phyloP scores from a whole-genome alignment of 768 basidiomycete species.

The Suillus clintonianus region DNA sequence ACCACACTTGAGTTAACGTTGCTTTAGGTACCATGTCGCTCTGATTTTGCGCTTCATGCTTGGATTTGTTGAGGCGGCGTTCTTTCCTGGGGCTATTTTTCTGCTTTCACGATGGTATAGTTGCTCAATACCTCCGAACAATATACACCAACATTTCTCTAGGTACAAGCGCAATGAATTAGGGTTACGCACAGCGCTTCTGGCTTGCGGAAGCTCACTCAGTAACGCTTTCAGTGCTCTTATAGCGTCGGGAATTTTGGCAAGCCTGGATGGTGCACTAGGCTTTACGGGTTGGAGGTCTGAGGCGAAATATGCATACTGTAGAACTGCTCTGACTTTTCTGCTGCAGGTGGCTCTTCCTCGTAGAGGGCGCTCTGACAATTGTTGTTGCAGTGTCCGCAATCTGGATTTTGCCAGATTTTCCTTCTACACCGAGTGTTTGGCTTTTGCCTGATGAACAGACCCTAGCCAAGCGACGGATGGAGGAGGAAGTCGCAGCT shows the following conservation, averaged over 20 bases:
- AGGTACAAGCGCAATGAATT: constrained; percentile 67
- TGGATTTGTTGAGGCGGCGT: constrained; percentile 68
- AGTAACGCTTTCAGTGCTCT: constrained; percentile 81
- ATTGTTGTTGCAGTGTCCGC: constrained; percentile 51
- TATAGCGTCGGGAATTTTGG: constrained; percentile 75
- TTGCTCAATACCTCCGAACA: neutral
- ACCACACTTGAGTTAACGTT: neutral
- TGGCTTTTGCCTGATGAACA: constrained; percentile 62
- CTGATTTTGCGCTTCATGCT: constrained; percentile 74
- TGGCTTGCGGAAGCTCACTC: constrained; percentile 71
- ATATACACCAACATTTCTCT: neutral
- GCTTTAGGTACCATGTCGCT: constrained; percentile 55
- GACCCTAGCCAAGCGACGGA: constrained; percentile 54
- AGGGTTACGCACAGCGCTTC: constrained; percentile 62
- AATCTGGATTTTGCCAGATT: constrained; percentile 71
- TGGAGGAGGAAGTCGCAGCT: constrained; percentile 62
- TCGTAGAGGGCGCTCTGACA: constrained; percentile 61
- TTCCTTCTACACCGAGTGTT: constrained; percentile 55
- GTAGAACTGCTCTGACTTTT: neutral
- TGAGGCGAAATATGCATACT: constrained; percentile 14
- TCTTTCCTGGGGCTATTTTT: constrained; percentile 71
- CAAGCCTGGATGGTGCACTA: constrained; percentile 64
- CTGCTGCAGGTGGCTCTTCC: constrained; percentile 64
- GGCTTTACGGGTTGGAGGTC: constrained; percentile 75
- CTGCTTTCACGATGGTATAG: constrained; percentile 62